These are phyloP conservation scores for Lachancea fermentati DNA, from an alignment of 805 yeast species.

Conservation along the genomic window DNA sequence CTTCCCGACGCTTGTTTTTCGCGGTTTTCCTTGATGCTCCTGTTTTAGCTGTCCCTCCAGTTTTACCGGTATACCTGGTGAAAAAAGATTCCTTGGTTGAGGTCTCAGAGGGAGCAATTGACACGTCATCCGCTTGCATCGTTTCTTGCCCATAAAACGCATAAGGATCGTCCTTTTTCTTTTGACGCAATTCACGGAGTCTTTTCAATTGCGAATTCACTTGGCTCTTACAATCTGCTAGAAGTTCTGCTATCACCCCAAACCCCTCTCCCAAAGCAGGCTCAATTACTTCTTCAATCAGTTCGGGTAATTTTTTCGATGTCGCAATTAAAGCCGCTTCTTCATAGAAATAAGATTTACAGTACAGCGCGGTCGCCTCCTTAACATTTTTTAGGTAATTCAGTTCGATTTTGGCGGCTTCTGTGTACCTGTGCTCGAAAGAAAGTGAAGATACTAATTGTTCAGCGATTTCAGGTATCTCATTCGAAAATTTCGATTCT, in stretches of 20 bases:
- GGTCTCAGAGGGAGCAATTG: conserved; percentile 90
- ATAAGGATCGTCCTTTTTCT: conserved; percentile 79
- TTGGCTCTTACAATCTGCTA: conserved; percentile 92
- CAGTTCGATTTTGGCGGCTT: conserved; percentile 73
- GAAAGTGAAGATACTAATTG: conserved; percentile 53
- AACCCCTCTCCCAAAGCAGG: conserved; percentile 80
- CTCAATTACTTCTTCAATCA: conserved; percentile 58
- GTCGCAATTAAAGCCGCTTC: conserved; percentile 66
- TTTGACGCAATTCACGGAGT: conserved; percentile 75
- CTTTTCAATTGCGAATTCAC: conserved; percentile 75
- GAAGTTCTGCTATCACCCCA: conserved; percentile 76
- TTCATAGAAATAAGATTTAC: conserved; percentile 69
- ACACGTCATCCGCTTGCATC: conserved; percentile 87
- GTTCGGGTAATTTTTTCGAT: conserved; percentile 38
- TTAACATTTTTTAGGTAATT: conserved; percentile 55
- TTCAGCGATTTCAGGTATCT: conserved; percentile 45
- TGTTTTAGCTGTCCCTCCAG: conserved; percentile 91
- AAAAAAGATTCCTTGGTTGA: conserved; percentile 89
- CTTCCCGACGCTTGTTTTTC: conserved; percentile 90
- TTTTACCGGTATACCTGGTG: conserved; percentile 94
- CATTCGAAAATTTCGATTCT: conserved; percentile 35
- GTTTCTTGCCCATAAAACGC: conserved; percentile 71
- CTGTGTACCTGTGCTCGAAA: conserved; percentile 67
- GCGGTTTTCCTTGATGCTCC: conserved; percentile 92
- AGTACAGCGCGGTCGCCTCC: conserved; percentile 60